These are phyloP conservation scores for Monilinia aucupariae DNA, from an alignment of 2,329 filamentous ascomycete genomes.

Conservation along the genomic window DNA sequence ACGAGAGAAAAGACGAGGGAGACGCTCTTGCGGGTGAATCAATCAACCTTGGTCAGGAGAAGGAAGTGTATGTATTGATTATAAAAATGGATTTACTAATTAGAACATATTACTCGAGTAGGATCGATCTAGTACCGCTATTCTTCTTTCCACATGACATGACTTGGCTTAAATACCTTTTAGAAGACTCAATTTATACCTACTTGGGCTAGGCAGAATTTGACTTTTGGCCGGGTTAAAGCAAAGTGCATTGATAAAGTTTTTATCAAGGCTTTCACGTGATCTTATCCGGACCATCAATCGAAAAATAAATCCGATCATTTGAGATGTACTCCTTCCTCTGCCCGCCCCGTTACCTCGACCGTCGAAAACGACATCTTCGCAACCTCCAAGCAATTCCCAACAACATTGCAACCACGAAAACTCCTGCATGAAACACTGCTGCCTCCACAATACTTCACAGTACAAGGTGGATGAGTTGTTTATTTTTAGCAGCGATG, in stretches of 20 bases:
- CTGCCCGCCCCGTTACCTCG: neutral
- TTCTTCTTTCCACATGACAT: too few species aligned
- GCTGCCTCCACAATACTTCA: neutral
- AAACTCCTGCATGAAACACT: neutral
- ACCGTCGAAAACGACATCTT: neutral
- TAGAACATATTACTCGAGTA: too few species aligned
- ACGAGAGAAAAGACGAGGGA: too few species aligned
- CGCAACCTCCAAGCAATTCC: neutral
- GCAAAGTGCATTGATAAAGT: neutral
- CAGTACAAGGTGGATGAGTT: conserved; percentile 33
- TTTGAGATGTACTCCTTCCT: neutral
- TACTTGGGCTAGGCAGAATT: neutral
- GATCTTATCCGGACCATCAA: conserved; percentile 2
- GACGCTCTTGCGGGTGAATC: too few species aligned
- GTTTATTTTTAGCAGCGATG: conserved; percentile 36
- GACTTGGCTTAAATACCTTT: too few species aligned
- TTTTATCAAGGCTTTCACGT: neutral
- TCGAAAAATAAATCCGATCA: conserved; percentile 7
- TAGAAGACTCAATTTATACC: neutral
- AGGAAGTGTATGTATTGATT: too few species aligned
- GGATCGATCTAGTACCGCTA: too few species aligned
- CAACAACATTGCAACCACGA: neutral
- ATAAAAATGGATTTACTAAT: too few species aligned
- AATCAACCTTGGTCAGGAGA: too few species aligned
- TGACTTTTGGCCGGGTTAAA: neutral